Evolutionary conservation across 805 yeast species (phyloP).

Genomic region (Starmerella asiatica): DNA sequence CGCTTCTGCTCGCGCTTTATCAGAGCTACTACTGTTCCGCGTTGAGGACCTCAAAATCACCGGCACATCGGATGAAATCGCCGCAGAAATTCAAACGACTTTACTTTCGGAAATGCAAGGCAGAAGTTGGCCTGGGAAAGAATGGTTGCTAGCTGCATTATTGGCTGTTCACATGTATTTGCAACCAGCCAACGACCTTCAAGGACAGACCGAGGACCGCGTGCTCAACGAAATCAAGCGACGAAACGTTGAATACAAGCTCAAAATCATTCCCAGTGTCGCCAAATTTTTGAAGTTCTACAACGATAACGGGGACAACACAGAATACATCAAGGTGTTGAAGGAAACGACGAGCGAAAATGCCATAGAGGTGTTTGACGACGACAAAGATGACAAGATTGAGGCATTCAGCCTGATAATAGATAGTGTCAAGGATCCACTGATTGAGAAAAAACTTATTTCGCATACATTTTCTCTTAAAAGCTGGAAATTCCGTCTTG

Average conservation of each 20-base stretch:
- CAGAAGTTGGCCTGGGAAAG: conserved; percentile 83
- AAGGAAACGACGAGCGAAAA: conserved; percentile 29
- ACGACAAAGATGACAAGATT: conserved; percentile 21
- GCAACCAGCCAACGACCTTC: conserved; percentile 31
- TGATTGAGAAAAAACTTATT: conserved; percentile 4
- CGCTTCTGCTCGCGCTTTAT: conserved; percentile 52
- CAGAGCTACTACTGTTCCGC: not conserved
- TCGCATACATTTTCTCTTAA: conserved; percentile 24
- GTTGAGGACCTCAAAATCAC: not conserved
- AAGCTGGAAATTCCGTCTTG: conserved; percentile 50
- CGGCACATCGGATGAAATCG: not conserved
- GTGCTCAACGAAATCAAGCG: conserved; percentile 51
- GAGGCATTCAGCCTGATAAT: conserved; percentile 12
- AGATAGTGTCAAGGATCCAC: not conserved
- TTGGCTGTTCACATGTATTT: conserved; percentile 32
- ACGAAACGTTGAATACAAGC: conserved; percentile 51
- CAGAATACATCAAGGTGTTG: conserved; percentile 25
- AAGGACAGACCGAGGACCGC: conserved; percentile 28
- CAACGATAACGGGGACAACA: not conserved
- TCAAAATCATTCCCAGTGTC: conserved; percentile 38
- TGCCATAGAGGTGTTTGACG: conserved; percentile 30
- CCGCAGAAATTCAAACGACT: conserved; percentile 22
- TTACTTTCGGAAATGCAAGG: conserved; percentile 55
- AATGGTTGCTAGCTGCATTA: conserved; percentile 54
- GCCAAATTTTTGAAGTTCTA: conserved; percentile 36